Evolutionary conservation across 2,329 filamentous ascomycete genomes (phyloP).

Genomic region (Zymoseptoria pseudotritici): DNA sequence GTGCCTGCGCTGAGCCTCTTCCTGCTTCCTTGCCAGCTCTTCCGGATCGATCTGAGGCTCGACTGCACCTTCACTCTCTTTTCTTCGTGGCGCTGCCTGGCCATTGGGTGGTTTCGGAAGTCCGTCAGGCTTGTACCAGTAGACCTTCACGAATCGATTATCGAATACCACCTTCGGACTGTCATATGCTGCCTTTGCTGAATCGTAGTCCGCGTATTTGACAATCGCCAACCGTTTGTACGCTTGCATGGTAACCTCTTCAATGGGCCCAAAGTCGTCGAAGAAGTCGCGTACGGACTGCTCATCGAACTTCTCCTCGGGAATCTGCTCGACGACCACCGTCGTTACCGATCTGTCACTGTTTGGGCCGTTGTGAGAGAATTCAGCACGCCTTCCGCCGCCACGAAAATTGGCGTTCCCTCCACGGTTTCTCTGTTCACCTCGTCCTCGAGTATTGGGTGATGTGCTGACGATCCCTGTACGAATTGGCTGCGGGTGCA

Average conservation of each 20-base stretch:
- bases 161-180: conserved; percentile 78
- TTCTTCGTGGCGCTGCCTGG: conserved; percentile 3
- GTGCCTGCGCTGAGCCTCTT: conserved; percentile 62
- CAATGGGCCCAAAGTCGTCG: conserved; percentile 60
- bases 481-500: conserved; percentile 17
- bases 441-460: conserved; percentile 34
- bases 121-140: conserved; percentile 56
- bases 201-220: conserved; percentile 58
- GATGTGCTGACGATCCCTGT: conserved; percentile 12
- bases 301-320: conserved; percentile 61
- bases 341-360: conserved; percentile 57
- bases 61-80: conserved; percentile 18
- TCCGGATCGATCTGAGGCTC: conserved; percentile 60
- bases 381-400: conserved; percentile 45
- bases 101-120: conserved; percentile 14
- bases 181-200: conserved; percentile 63
- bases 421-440: conserved; percentile 28
- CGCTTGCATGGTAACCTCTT: conserved; percentile 57
- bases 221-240: conserved; percentile 63
- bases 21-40: conserved; percentile 61
- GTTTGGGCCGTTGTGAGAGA: conserved; percentile 58
- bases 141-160: conserved; percentile 79
- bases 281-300: conserved; percentile 62
- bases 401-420: conserved; percentile 26
- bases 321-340: conserved; percentile 72